Conservation (phyloP, 345 rosid species). For the Viola odorata region DNA sequence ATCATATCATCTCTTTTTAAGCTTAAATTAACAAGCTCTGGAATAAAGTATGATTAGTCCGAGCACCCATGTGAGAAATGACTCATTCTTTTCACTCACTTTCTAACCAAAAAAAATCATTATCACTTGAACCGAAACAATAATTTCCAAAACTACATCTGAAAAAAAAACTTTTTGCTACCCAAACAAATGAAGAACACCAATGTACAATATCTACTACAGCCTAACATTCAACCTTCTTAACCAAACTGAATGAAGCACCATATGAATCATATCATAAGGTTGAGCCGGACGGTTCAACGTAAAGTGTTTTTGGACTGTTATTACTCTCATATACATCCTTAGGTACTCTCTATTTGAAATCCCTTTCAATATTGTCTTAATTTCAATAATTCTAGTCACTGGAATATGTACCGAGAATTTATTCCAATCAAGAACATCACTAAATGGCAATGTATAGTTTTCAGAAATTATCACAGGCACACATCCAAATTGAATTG, state of each 20-base stretch:
- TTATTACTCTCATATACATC: slow-evolving; percentile 35
- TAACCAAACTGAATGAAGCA: slow-evolving; percentile 63
- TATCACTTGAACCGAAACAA: no score
- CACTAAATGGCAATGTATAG: slow-evolving; percentile 52
- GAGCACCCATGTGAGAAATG: no score
- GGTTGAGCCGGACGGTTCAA: slow-evolving; percentile 56
- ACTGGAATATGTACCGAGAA: slow-evolving; percentile 41
- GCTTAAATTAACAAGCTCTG: no score
- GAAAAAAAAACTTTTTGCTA: neutral
- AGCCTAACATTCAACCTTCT: slow-evolving; percentile 50
- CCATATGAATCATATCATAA: slow-evolving; percentile 57
- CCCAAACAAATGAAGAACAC: neutral
- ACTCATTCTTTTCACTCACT: no score
- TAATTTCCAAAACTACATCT: no score
- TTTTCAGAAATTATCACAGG: slow-evolving; percentile 47
- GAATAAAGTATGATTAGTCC: no score
- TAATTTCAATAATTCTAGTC: slow-evolving; percentile 37
- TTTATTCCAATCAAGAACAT: slow-evolving; percentile 52
- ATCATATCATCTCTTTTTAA: neutral
- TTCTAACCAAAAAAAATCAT: no score
- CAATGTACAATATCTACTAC: slow-evolving; percentile 1
- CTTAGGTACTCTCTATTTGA: slow-evolving; percentile 24
- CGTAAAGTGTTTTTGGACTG: slow-evolving; percentile 45
- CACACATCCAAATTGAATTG: slow-evolving; percentile 48
- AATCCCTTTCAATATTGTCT: slow-evolving; percentile 36